Conservation (phyloP, 1,139 yeast species). For the Scheffersomyces quercinus region DNA sequence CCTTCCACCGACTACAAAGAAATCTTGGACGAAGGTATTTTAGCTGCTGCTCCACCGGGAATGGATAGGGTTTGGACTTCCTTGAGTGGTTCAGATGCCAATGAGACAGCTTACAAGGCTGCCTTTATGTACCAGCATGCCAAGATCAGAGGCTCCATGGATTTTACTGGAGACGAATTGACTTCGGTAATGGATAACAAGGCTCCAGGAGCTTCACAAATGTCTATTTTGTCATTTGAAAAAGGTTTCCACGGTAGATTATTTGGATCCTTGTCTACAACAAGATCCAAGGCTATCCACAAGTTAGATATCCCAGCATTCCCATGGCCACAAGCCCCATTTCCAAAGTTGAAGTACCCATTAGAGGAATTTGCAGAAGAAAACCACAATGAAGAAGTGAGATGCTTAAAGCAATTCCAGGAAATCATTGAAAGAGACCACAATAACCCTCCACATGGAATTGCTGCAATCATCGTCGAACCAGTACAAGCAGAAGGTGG, state of each 20-base stretch:
- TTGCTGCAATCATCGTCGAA: slow-evolving; percentile 72
- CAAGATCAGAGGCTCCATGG: slow-evolving; percentile 54
- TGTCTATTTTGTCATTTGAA: slow-evolving; percentile 68
- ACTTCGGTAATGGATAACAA: slow-evolving; percentile 63
- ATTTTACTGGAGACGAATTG: slow-evolving; percentile 58
- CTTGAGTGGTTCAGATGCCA: slow-evolving; percentile 73
- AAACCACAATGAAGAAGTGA: slow-evolving; percentile 60
- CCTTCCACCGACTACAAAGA: slow-evolving; percentile 57
- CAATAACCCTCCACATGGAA: slow-evolving; percentile 24
- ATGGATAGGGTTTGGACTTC: slow-evolving; percentile 68
- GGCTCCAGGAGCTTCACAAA: slow-evolving; percentile 67
- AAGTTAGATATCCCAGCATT: slow-evolving; percentile 76
- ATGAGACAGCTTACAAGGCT: slow-evolving; percentile 76
- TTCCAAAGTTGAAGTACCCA: slow-evolving; percentile 67
- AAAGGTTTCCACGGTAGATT: slow-evolving; percentile 76
- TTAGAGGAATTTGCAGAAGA: slow-evolving; percentile 51
- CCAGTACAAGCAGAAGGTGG: slow-evolving; percentile 81
- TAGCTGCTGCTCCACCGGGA: slow-evolving; percentile 72
- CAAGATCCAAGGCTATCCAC: slow-evolving; percentile 75
- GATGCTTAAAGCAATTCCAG: slow-evolving; percentile 61
- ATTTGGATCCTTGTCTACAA: slow-evolving; percentile 71
- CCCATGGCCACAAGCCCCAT: slow-evolving; percentile 77
- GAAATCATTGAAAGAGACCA: slow-evolving; percentile 34
- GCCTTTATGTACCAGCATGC: slow-evolving; percentile 74
- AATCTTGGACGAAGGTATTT: slow-evolving; percentile 55